A percentile compares a stretch with the other conserved stretches of the same genome.
Evolutionary conservation across 768 basidiomycete species (phyloP).

Genomic region (Suillus decipiens): DNA sequence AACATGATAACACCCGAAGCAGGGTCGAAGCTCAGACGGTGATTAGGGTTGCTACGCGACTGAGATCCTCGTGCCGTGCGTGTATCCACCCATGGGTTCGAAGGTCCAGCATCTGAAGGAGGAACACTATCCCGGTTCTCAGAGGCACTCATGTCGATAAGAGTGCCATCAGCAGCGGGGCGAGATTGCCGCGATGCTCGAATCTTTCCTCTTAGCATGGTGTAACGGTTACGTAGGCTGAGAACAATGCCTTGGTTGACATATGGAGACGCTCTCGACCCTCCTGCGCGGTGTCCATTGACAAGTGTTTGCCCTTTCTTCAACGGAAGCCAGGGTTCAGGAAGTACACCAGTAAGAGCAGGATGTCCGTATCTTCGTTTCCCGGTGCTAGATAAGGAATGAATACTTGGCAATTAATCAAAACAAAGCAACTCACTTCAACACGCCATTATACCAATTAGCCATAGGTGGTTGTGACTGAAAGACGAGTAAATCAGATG

Average conservation of each 20-base stretch:
- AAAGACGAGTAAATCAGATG: not conserved
- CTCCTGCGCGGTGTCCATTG: slow-evolving; percentile 44
- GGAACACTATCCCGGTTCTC: slow-evolving; percentile 5
- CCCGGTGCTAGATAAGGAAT: slow-evolving; percentile 64
- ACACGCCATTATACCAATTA: slow-evolving; percentile 89
- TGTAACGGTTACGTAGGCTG: slow-evolving; percentile 75
- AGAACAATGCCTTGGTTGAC: slow-evolving; percentile 73
- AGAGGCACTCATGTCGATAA: slow-evolving; percentile 9
- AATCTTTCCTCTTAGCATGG: slow-evolving; percentile 44
- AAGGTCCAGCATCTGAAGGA: slow-evolving; percentile 26
- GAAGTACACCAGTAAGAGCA: slow-evolving; percentile 89
- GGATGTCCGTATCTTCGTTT: slow-evolving; percentile 95
- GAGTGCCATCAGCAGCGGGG: slow-evolving; percentile 10
- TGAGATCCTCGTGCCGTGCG: slow-evolving; percentile 28
- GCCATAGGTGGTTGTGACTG: slow-evolving; percentile 97
- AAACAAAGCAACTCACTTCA: slow-evolving; percentile 59
- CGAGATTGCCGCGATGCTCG: slow-evolving; percentile 15
- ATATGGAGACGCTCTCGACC: slow-evolving; percentile 40
- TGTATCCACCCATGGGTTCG: slow-evolving; percentile 69
- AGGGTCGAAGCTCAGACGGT: slow-evolving; percentile 81
- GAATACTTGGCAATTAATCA: slow-evolving; percentile 9
- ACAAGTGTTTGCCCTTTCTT: slow-evolving; percentile 80
- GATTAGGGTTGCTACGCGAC: slow-evolving; percentile 37
- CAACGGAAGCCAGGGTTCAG: slow-evolving; percentile 92
- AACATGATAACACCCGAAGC: slow-evolving; percentile 88